These are phyloP conservation scores for Nepenthes mirabilis DNA, from an alignment of 148 eudicot genomes.

Conservation along the genomic window DNA sequence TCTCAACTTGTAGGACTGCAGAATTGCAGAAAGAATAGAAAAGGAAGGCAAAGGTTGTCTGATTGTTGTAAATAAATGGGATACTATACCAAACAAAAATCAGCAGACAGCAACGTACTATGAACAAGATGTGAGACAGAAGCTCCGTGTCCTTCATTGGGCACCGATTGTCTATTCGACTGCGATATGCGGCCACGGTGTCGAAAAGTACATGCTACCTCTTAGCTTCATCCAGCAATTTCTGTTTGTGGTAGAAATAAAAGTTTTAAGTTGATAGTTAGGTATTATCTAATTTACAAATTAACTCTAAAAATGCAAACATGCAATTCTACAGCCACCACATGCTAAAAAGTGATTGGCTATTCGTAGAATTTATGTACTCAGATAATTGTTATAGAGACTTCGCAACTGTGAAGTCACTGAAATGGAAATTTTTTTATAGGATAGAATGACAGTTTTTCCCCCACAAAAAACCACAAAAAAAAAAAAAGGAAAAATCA, in stretches of 20 bases:
- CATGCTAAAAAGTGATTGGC: no score
- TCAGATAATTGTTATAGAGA: no score
- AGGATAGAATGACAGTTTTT: no score
- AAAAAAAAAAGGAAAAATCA: no score
- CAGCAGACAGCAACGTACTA: slow-evolving; percentile 66
- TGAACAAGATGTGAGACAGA: slow-evolving; percentile 82
- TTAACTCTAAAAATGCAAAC: no score
- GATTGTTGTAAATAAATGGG: slow-evolving; percentile 98
- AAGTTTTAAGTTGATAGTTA: not conserved
- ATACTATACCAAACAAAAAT: slow-evolving; percentile 88
- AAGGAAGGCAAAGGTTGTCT: slow-evolving; percentile 94
- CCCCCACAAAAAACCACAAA: no score
- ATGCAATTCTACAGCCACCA: no score
- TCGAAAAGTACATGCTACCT: slow-evolving; percentile 62
- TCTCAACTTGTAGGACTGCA: slow-evolving; percentile 50
- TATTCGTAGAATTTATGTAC: no score
- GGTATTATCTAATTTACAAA: no score
- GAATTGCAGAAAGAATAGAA: slow-evolving; percentile 95
- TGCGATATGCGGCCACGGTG: slow-evolving; percentile 77
- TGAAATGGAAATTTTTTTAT: no score
- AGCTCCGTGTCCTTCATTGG: slow-evolving; percentile 86
- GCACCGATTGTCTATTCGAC: slow-evolving; percentile 97
- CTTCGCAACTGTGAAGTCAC: no score
- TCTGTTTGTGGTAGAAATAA: not conserved
- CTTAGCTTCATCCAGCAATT: not conserved